Evolutionary conservation across 768 basidiomycete genomes (phyloP), one percentile per base, ranked within the genome.

Genomic region (Epithele typhae): DNA sequence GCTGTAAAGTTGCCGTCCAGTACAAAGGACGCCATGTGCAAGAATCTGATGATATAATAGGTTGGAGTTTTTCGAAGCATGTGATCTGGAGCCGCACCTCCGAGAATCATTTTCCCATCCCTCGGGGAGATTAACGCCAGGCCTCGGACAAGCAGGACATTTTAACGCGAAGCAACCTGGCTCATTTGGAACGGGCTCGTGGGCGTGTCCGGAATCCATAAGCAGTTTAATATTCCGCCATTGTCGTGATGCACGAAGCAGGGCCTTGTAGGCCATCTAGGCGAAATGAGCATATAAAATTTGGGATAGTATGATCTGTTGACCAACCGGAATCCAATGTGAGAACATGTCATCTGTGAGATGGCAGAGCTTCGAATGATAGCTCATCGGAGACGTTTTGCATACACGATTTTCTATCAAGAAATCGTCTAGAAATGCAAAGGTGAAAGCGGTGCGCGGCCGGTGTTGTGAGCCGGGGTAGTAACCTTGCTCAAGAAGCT

Each of bases 141-240:
- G 49, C 37, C 37, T 43, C 18, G 49, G 37, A 34, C 49, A 50
- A 1, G 37, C 37, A 1, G 49, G 35, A 23, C 49, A 50, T 2
- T 3, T 3, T 18, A 25, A n/a, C 8, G 27, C 49, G 5, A 50
- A 18, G 3, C 1, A 23, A 41, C n/a, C 11, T 5, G n/a, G n/a
- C n/a, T n/a, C n/a, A n/a, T n/a, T n/a, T n/a, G n/a, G n/a, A n/a
- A n/a, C n/a, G n/a, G n/a, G n/a, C n/a, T n/a, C n/a, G n/a, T n/a
- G n/a, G n/a, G n/a, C 40, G 14, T 36, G 6, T 2, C 41, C 42
- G 14, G 8, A 3, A 14, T 5, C 12, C 11, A 22, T 25, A 15
- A 23, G 37, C 4, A n/a, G 23, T 37, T 38, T 38, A 9, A 38
- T 3, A 27, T 41, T 22, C 7, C 25, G 35, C 42, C 27, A 43